Evolutionary conservation across 257 asterid genomes (phyloP).

Genomic region (Primulina huaijiensis): DNA sequence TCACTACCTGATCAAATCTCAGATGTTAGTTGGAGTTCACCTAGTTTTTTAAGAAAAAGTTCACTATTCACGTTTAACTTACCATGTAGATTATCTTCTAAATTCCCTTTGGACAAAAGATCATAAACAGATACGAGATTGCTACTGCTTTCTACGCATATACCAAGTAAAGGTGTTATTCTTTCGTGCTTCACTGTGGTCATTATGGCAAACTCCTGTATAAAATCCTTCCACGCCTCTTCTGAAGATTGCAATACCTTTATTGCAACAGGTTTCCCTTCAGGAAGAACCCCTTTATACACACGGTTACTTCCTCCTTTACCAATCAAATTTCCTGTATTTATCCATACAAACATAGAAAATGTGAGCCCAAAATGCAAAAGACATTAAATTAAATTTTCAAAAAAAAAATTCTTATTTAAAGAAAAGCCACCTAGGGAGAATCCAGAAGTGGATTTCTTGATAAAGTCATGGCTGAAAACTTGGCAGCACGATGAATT

Average conservation of each 20-base stretch:
- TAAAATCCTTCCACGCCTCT: slow-evolving; percentile 61
- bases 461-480: slow-evolving; percentile 54
- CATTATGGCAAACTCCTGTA: slow-evolving; percentile 73
- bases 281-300: slow-evolving; percentile 69
- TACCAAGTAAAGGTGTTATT: slow-evolving; percentile 64
- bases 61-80: slow-evolving; percentile 20
- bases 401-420: neutral
- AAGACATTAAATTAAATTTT: neutral
- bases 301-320: slow-evolving; percentile 81
- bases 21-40: slow-evolving; percentile 16
- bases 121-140: slow-evolving; percentile 68
- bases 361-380: neutral
- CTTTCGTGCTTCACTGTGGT: slow-evolving; percentile 67
- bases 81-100: slow-evolving; percentile 82
- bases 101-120: slow-evolving; percentile 61
- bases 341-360: slow-evolving; percentile 12
- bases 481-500: slow-evolving; percentile 51
- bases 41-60: neutral
- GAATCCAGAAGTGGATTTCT: slow-evolving; percentile 54
- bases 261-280: slow-evolving; percentile 69
- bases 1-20: slow-evolving; percentile 40
- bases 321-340: slow-evolving; percentile 68
- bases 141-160: slow-evolving; percentile 49
- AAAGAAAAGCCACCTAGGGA: slow-evolving; percentile 47
- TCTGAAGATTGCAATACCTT: slow-evolving; percentile 59